phyloP scores from a whole-genome alignment of 83 land plant species.

The Isoetes engelmannii region DNA sequence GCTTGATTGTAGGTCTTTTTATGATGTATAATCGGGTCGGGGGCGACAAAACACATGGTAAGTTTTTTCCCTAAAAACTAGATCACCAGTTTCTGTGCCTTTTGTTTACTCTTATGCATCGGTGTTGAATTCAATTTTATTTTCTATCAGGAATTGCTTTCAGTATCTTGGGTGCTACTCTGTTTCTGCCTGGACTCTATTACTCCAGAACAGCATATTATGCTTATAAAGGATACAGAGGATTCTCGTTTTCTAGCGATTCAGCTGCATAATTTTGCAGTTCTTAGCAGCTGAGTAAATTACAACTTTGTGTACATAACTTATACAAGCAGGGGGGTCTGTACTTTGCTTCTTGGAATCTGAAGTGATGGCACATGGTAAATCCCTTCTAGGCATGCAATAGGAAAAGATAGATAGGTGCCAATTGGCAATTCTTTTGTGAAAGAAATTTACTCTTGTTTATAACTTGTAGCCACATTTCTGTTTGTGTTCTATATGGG shows the following conservation, averaged over 20 bases:
- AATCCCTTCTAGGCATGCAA: too few relatives aligned
- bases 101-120: not conserved
- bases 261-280: not conserved
- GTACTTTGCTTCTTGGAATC: too few relatives aligned
- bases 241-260: not conserved
- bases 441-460: too few relatives aligned
- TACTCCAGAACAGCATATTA: constrained; percentile 14
- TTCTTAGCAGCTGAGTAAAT: too few relatives aligned
- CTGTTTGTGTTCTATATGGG: too few relatives aligned
- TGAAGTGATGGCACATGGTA: too few relatives aligned
- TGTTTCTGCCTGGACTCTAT: constrained; percentile 11
- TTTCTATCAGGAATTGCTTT: constrained; percentile 12
- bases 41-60: constrained; percentile 17
- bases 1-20: not conserved
- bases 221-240: constrained; percentile 11
- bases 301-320: too few relatives aligned
- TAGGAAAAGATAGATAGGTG: too few relatives aligned
- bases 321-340: too few relatives aligned
- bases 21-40: constrained; percentile 14
- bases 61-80: not conserved
- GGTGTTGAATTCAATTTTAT: not conserved
- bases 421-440: too few relatives aligned
- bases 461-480: too few relatives aligned
- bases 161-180: constrained; percentile 1
- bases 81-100: not conserved